phyloP scores from a whole-genome alignment of 225 moss, liverwort and hornwort genomes.

The Marchantia paleacea region DNA sequence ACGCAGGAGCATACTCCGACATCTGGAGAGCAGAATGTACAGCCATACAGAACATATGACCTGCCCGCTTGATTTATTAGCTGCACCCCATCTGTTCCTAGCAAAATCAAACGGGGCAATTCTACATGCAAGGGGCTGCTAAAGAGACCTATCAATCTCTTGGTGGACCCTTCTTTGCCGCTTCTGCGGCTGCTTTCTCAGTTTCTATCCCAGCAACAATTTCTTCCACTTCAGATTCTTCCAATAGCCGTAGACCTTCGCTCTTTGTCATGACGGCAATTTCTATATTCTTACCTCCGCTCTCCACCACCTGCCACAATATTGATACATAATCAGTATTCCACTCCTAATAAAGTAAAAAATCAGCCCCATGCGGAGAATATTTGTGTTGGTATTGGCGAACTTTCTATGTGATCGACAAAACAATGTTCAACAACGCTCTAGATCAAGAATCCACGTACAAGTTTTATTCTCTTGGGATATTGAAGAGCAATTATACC shows the following conservation, averaged over 20 bases:
- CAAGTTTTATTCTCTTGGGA: no score
- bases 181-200: constrained; percentile 97
- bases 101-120: constrained; percentile 2
- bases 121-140: background rate
- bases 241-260: constrained; percentile 76
- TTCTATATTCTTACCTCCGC: constrained; percentile 97
- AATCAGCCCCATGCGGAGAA: no score
- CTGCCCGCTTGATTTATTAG: constrained; percentile 19
- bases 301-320: constrained; percentile 87
- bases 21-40: constrained; percentile 10
- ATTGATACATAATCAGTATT: background rate
- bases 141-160: constrained; percentile 45
- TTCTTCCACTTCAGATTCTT: constrained; percentile 89
- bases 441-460: no score
- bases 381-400: no score
- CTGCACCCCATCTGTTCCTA: constrained; percentile 21
- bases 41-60: constrained; percentile 7
- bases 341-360: background rate
- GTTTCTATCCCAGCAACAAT: constrained; percentile 93
- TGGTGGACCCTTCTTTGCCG: constrained; percentile 89
- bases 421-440: no score
- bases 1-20: constrained; percentile 16
- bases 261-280: constrained; percentile 88
- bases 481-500: no score
- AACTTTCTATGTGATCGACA: no score